Conservation (phyloP, 805 yeast genomes). For the Saccharomycopsis fodiens region DNA sequence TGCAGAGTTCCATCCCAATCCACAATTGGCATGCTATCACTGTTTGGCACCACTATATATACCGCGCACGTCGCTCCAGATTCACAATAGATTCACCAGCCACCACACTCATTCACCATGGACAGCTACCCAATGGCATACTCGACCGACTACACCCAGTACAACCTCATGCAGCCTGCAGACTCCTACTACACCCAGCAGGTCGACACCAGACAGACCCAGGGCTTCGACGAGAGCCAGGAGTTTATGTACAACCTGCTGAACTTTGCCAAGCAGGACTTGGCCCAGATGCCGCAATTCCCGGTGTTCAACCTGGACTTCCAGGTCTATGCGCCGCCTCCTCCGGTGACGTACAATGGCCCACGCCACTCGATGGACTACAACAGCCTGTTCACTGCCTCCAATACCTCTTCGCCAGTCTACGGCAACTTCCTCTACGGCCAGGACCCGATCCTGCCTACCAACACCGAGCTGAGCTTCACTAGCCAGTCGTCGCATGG, state of each 20-base stretch:
- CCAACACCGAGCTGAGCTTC: conserved; percentile 4
- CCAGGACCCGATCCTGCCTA: conserved; percentile 14
- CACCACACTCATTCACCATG: neutral
- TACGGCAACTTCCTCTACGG: conserved; percentile 6
- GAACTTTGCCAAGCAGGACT: no score
- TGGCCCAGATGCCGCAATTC: no score
- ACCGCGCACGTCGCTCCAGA: neutral
- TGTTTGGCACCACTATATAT: neutral
- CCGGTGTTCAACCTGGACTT: neutral
- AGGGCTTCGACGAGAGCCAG: no score
- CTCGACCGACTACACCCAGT: neutral
- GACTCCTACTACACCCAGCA: neutral
- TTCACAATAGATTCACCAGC: neutral
- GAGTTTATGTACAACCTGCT: no score
- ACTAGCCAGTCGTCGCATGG: neutral
- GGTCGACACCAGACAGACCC: neutral
- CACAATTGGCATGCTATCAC: neutral
- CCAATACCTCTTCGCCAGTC: conserved; percentile 3
- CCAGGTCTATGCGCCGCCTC: neutral
- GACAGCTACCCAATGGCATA: neutral
- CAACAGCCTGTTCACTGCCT: neutral
- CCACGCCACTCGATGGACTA: neutral
- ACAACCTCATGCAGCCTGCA: neutral
- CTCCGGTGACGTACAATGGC: neutral
- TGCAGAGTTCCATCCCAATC: conserved; percentile 1